Evolutionary conservation across 345 rosid species (phyloP).

Genomic region (Ceriops decandra): DNA sequence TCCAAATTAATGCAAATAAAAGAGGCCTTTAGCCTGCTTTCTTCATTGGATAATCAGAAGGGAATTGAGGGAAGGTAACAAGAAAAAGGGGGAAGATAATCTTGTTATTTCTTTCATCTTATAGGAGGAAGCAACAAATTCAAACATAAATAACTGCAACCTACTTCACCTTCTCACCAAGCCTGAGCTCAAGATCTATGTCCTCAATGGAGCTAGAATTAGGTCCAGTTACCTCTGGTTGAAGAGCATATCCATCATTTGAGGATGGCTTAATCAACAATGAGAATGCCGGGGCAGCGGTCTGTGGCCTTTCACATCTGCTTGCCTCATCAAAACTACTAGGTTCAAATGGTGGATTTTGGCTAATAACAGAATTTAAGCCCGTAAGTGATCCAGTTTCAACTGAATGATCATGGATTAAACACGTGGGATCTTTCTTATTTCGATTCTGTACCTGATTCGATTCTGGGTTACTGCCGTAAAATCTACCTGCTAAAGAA

Average conservation of each 20-base stretch:
- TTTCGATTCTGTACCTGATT: slow-evolving; percentile 13
- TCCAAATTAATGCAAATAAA: background rate
- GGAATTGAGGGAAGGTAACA: background rate
- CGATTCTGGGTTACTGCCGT: slow-evolving; percentile 6
- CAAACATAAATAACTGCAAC: background rate
- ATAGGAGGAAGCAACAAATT: background rate
- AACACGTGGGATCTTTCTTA: slow-evolving; percentile 2
- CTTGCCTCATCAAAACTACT: slow-evolving; percentile 10
- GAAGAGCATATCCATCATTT: slow-evolving; percentile 22
- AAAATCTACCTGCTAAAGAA: slow-evolving; percentile 2
- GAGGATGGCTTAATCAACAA: slow-evolving; percentile 20
- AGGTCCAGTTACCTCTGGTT: slow-evolving; percentile 32
- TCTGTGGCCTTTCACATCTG: slow-evolving; percentile 35
- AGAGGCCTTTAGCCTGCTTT: slow-evolving; percentile 1
- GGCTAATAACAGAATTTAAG: slow-evolving; percentile 20
- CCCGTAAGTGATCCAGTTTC: slow-evolving; percentile 37
- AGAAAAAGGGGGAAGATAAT: background rate
- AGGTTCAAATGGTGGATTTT: slow-evolving; percentile 14
- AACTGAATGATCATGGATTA: slow-evolving; percentile 8
- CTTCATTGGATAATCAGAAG: background rate
- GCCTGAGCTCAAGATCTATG: slow-evolving; percentile 90
- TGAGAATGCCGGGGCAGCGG: slow-evolving; percentile 21
- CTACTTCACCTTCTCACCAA: slow-evolving; percentile 58
- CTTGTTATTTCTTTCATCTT: background rate
- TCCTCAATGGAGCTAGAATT: slow-evolving; percentile 39